Conservation (phyloP, 106 monocot genomes). For the Narthecium ossifragum region DNA sequence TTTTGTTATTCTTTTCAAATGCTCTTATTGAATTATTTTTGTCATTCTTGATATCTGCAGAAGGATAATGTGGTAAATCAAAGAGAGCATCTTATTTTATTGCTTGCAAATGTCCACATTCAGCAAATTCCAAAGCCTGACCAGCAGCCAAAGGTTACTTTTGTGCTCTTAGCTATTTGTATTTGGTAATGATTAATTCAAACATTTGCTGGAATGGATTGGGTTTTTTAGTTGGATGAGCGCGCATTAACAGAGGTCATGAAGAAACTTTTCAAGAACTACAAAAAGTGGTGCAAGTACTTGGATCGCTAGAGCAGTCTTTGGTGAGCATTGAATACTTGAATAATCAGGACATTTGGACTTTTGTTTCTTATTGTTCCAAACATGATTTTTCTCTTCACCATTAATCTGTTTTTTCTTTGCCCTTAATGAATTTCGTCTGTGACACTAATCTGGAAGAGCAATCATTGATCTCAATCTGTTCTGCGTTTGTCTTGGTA, state of each 20-base stretch:
- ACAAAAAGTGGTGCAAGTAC: constrained; percentile 96
- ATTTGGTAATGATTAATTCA: too few relatives aligned
- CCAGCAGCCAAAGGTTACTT: constrained; percentile 74
- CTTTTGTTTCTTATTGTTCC: neutral
- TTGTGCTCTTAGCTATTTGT: too few relatives aligned
- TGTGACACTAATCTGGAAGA: neutral
- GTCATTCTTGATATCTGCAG: constrained; percentile 38
- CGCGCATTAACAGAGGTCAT: constrained; percentile 70
- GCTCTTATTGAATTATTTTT: constrained; percentile 3
- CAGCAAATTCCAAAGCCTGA: constrained; percentile 68
- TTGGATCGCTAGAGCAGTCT: constrained; percentile 83
- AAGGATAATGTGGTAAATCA: constrained; percentile 96
- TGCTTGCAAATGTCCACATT: constrained; percentile 99
- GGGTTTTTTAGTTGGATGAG: constrained; percentile 65
- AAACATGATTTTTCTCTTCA: neutral
- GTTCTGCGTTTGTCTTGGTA: neutral
- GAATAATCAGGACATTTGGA: too few relatives aligned
- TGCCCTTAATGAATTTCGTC: neutral
- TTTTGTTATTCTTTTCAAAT: neutral
- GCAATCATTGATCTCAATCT: neutral
- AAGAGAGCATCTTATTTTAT: constrained; percentile 84
- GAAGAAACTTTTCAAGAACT: constrained; percentile 93
- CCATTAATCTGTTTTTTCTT: neutral
- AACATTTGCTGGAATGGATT: neutral
- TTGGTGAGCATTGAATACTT: constrained; percentile 68